Conservation (phyloP, 2,329 filamentous ascomycete species). For the Fusarium anguioides region DNA sequence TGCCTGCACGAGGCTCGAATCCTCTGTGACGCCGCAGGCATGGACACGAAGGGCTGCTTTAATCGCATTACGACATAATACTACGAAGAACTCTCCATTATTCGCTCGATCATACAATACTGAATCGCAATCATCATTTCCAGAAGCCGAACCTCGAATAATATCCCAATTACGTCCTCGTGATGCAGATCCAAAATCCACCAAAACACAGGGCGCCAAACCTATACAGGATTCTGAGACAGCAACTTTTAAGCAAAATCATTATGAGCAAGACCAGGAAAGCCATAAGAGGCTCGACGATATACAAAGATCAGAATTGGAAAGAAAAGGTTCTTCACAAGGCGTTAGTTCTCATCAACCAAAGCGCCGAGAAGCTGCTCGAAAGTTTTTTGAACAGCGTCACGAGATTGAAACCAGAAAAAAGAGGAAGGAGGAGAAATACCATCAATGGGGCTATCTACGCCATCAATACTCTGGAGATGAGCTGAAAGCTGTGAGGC, state of each 20-base stretch:
- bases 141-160: slow-evolving; percentile 18
- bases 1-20: slow-evolving; percentile 40
- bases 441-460: slow-evolving; percentile 50
- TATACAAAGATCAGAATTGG: background rate
- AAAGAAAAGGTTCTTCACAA: background rate
- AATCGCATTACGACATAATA: slow-evolving; percentile 22
- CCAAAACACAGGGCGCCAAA: background rate
- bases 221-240: background rate
- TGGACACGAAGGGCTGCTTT: slow-evolving; percentile 34
- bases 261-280: background rate
- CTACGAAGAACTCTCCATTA: slow-evolving; percentile 2
- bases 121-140: background rate
- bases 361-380: background rate
- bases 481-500: slow-evolving; percentile 38
- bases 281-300: background rate
- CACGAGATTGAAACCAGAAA: background rate
- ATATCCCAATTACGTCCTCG: slow-evolving; percentile 34
- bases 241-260: background rate
- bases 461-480: slow-evolving; percentile 43
- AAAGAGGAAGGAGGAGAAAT: slow-evolving; percentile 16
- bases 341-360: background rate
- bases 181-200: slow-evolving; percentile 8
- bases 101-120: slow-evolving; percentile 25
- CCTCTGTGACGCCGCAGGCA: slow-evolving; percentile 22
- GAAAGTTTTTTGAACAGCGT: slow-evolving; percentile 7